A percentile compares a stretch with the other conserved stretches of the same genome.
Evolutionary conservation across 139 green algal species (phyloP).

Genomic region (Mesotaenium endlicherianum): DNA sequence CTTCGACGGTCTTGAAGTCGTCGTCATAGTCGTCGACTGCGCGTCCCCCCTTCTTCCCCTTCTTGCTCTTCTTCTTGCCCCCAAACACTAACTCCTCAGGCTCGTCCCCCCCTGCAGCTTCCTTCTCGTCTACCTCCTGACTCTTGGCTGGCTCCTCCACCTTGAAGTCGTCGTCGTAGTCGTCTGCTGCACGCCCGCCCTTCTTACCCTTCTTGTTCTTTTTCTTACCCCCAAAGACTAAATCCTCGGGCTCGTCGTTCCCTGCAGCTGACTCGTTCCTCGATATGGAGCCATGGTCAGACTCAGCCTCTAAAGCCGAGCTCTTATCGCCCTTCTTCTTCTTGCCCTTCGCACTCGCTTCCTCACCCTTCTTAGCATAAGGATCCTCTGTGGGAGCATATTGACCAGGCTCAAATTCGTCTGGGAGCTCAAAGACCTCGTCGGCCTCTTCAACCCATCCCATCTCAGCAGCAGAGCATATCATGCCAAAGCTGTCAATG

Average conservation of each 20-base stretch:
- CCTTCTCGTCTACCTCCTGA: conserved; percentile 3
- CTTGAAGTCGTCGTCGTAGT: not conserved
- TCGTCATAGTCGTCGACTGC: not conserved
- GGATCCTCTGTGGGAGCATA: conserved; percentile 28
- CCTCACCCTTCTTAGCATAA: not conserved
- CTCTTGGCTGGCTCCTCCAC: not conserved
- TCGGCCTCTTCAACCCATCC: conserved; percentile 67
- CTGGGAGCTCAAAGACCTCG: conserved; percentile 62
- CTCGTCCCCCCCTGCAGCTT: not conserved
- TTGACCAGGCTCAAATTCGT: conserved; percentile 57
- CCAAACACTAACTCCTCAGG: conserved; percentile 12
- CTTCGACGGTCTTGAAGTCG: not conserved
- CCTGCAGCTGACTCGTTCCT: too few relatives aligned
- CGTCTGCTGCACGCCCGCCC: not conserved
- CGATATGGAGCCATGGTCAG: too few relatives aligned
- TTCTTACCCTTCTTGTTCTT: conserved; percentile 55
- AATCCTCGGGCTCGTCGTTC: not conserved
- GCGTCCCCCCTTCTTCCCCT: conserved; percentile 40
- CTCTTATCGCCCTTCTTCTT: not conserved
- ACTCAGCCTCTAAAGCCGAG: not conserved
- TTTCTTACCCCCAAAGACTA: not conserved
- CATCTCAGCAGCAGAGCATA: conserved; percentile 75
- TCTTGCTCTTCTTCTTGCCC: conserved; percentile 64
- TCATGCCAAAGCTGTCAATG: conserved; percentile 75
- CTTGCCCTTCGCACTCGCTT: too few relatives aligned